Conservation (phyloP, 2,329 filamentous ascomycete genomes). For the Paraconiothyrium sp. region DNA sequence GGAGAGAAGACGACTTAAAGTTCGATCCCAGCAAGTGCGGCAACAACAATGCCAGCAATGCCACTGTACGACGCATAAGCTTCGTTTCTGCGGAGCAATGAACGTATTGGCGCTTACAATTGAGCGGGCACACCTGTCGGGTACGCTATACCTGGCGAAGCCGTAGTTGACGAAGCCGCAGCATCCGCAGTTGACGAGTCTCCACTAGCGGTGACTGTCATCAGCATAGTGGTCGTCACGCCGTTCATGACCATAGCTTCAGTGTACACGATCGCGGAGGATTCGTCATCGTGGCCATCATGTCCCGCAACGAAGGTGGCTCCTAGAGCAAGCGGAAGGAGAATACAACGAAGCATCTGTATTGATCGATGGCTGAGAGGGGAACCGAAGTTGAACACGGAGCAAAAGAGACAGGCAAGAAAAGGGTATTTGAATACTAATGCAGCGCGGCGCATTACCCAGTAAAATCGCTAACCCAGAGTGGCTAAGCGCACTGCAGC, state of each 20-base stretch:
- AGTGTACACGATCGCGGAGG: conserved; percentile 7
- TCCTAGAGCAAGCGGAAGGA: not conserved
- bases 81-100: not conserved
- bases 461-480: not conserved
- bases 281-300: conserved; percentile 4
- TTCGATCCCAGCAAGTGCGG: not conserved
- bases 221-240: conserved; percentile 11
- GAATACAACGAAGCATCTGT: not conserved
- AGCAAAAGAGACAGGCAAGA: not conserved
- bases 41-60: not conserved
- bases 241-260: conserved; percentile 14
- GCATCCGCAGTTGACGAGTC: not conserved
- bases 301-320: not conserved
- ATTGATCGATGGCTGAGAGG: not conserved
- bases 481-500: not conserved
- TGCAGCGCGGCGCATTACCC: not conserved
- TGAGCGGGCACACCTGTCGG: not conserved
- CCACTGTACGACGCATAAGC: not conserved
- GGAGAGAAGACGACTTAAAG: not conserved
- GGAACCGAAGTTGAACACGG: not conserved
- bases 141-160: conserved; percentile 1
- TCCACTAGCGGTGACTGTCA: conserved; percentile 1
- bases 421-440: not conserved
- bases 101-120: not conserved
- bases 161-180: conserved; percentile 3